A percentile compares a stretch with the other conserved stretches of the same genome.
These are phyloP conservation scores for Boletus reticulatus DNA, from an alignment of 768 basidiomycete species.

Conservation along the genomic window DNA sequence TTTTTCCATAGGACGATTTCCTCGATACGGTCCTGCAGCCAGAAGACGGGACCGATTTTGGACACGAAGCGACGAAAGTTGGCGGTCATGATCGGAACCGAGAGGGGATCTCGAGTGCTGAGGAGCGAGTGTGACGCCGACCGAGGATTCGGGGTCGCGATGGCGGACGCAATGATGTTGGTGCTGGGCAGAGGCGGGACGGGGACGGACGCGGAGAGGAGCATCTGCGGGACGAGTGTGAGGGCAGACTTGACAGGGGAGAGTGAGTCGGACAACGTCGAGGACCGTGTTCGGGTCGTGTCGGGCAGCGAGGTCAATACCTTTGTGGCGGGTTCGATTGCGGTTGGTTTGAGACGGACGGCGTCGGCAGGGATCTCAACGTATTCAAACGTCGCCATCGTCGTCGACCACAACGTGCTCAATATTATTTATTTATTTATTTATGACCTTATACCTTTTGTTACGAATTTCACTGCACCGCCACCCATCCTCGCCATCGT, in stretches of 20 bases:
- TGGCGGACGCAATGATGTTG: conserved; percentile 15
- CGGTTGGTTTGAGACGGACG: conserved; percentile 29
- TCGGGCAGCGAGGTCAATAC: conserved; percentile 42
- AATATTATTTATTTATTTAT: neutral
- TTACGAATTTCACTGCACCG: neutral
- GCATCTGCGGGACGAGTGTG: conserved; percentile 40
- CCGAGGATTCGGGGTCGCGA: conserved; percentile 22
- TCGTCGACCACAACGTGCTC: neutral
- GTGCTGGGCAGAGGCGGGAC: conserved; percentile 13
- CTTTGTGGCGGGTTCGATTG: conserved; percentile 38
- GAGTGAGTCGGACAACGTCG: conserved; percentile 4
- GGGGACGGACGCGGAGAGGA: conserved; percentile 25
- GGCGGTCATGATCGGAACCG: conserved; percentile 65
- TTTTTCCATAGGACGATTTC: conserved; percentile 83
- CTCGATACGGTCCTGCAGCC: conserved; percentile 86
- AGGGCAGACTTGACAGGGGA: conserved; percentile 34
- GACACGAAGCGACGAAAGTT: conserved; percentile 75
- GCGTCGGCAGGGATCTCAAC: conserved; percentile 42
- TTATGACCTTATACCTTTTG: neutral
- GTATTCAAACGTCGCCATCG: conserved; percentile 38
- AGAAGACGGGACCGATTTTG: conserved; percentile 77
- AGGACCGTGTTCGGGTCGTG: conserved; percentile 6
- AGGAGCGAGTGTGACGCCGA: conserved; percentile 33
- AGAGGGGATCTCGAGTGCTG: conserved; percentile 65
- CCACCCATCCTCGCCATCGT: conserved; percentile 1